A percentile compares a stretch with the other conserved stretches of the same genome.
phyloP scores from a whole-genome alignment of 306 rosid species.

The Cucurbita ficifolia region DNA sequence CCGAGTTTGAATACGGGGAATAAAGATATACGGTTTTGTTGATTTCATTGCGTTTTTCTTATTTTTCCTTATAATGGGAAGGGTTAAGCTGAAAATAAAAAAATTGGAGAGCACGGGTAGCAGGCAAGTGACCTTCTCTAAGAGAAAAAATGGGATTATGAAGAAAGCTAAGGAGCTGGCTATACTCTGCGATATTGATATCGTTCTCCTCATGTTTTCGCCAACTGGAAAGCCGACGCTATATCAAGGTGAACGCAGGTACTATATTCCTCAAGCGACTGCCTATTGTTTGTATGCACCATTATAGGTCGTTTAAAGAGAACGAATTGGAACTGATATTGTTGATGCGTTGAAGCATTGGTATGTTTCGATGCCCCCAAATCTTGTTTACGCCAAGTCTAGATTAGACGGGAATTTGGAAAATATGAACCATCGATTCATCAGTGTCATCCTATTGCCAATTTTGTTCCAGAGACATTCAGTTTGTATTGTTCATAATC shows the following conservation, averaged over 20 bases:
- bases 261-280: not conserved
- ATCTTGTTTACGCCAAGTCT: not conserved
- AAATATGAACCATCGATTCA: not conserved
- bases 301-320: not conserved
- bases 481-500: not conserved
- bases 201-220: slow-evolving; percentile 91
- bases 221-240: slow-evolving; percentile 78
- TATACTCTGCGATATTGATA: slow-evolving; percentile 73
- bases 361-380: not conserved
- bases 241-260: slow-evolving; percentile 72
- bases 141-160: slow-evolving; percentile 67
- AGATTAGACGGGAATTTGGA: not conserved
- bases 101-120: slow-evolving; percentile 68
- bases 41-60: not conserved
- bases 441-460: not conserved
- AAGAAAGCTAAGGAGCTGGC: slow-evolving; percentile 80
- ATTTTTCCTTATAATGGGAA: slow-evolving; percentile 47
- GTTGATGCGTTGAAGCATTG: not conserved
- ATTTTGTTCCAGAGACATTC: not conserved
- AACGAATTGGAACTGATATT: not conserved
- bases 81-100: slow-evolving; percentile 83
- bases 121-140: slow-evolving; percentile 74
- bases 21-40: not conserved
- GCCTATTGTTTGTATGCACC: not conserved
- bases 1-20: not conserved